Evolutionary conservation across 2,329 filamentous ascomycete genomes (phyloP), one percentile per base, ranked within the genome.

Genomic region (Trichoderma sp.): DNA sequence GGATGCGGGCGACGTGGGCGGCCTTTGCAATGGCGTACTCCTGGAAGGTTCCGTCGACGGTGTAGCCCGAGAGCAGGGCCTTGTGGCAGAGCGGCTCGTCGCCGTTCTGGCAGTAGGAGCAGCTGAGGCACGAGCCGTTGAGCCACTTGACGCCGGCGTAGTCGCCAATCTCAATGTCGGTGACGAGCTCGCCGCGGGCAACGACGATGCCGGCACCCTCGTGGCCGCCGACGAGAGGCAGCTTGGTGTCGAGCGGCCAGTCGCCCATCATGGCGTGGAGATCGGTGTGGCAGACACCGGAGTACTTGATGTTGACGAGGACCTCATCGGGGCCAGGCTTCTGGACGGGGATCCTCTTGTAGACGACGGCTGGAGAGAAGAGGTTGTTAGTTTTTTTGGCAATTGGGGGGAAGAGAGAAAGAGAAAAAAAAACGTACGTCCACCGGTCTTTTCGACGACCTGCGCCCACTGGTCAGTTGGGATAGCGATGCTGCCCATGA

Each of bases 141-240:
- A 97, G 84, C 93, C 93, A 97, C 84, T 93, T 97, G 80, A 98
- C 87, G 77, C 94, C 94, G 70, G 89, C 94, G 75, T 93, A 84
- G 76, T 97, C 93, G 73, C 94, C 94, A 74, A 97, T 84, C 77
- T 93, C 82, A 70, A 97, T 82, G 73, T 95, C 92, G 3, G 85
- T 81, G 71, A 95, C 93, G 39, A 96, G 86, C 19, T 90, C 84
- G 74, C 94, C 94, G 70, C 86, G 86, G 61, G 91, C 89, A 37
- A 97, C 93, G 42, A 97, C 91, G 60, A 94, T 80, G 77, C 94
- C 93, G 32, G 92, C 93, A 75, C 93, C 87, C 76, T 90, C 87
- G 79, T 90, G 90, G 57, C 93, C 93, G 77, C 94, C 94, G 67
- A 97, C 90, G 17, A 97, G 86, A 37, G 93, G 93, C 70, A 94